Evolutionary conservation across 345 rosid genomes (phyloP), one percentile per base, ranked within the genome.

Genomic region (Salix viminalis): DNA sequence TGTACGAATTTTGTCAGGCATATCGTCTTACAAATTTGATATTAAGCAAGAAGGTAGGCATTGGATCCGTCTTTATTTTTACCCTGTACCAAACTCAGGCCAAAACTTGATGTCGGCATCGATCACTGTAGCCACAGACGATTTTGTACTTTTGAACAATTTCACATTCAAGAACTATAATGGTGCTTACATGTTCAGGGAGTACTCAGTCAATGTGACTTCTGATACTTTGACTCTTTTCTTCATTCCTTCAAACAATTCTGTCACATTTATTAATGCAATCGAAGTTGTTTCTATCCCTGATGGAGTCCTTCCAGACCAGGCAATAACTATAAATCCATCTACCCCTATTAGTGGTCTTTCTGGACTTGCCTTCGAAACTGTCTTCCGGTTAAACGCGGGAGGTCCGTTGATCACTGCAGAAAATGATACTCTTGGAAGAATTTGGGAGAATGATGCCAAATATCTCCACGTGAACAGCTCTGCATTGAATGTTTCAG

Each of bases 61-160:
- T 85, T 96, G 99, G 99, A 76, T 96, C 91, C 97, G 99, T 76
- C 97, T 96, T 46, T 93, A 96, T 77, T 96, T 96, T 76, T 86
- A 81, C 52, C 97, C 97, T 24, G 32, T 91, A 79, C 84, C 88
- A 34, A 87, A 69, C 75, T 84, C 92, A 0, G 83, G 77, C 75
- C 88, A 85, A 26, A 87, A 91, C 85, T 75, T 96, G 86, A 74
- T 77, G 37, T 83, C 94, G 66, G 91, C 92, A 1, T 77, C 86
- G 2, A 81, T 92, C 75, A 86, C 94, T 2, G 97, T 90, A 24
- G 89, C 85, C 67, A 83, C 97, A 0, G 97, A 96, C 56, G 88
- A 86, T 62, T 91, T 90, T 86, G 98, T 94, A 75, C 98, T 96
- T 85, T 75, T 96, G 86, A 89, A 83, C 88, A 88, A 87, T 88